Conservation (phyloP, 805 yeast genomes). For the Metschnikowia arizonensis region DNA sequence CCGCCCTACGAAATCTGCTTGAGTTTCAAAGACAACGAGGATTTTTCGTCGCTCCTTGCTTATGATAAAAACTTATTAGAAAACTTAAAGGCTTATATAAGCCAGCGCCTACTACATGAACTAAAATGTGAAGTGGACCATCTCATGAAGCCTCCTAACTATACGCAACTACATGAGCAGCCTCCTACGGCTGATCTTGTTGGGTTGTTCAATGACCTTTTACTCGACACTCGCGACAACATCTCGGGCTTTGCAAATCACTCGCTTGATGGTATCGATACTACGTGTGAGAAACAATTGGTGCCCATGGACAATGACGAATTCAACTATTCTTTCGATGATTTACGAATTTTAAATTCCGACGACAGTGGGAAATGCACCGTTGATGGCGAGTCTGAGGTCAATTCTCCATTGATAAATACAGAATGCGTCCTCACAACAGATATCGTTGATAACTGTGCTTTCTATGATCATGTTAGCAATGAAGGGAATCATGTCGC, state of each 20-base stretch:
- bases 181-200: background rate
- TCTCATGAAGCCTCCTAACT: background rate
- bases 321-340: slow-evolving; percentile 14
- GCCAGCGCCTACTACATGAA: slow-evolving; percentile 16
- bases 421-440: slow-evolving; percentile 2
- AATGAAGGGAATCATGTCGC: background rate
- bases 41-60: slow-evolving; percentile 24
- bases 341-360: slow-evolving; percentile 19
- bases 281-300: slow-evolving; percentile 12
- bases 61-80: slow-evolving; percentile 26
- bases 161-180: background rate
- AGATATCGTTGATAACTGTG: background rate
- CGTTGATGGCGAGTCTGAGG: slow-evolving; percentile 15
- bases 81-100: slow-evolving; percentile 28
- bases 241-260: slow-evolving; percentile 7
- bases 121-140: slow-evolving; percentile 12
- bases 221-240: background rate
- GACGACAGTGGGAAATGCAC: slow-evolving; percentile 26
- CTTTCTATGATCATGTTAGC: background rate
- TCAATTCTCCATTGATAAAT: slow-evolving; percentile 1
- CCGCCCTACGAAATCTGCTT: slow-evolving; percentile 17
- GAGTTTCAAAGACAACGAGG: slow-evolving; percentile 30
- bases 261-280: slow-evolving; percentile 12
- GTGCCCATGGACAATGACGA: slow-evolving; percentile 12
- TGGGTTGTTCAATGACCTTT: background rate